A percentile compares a stretch with the other conserved stretches of the same genome.
Evolutionary conservation across 164 flowering plant genomes (phyloP).

Genomic region (Saururus chinensis): DNA sequence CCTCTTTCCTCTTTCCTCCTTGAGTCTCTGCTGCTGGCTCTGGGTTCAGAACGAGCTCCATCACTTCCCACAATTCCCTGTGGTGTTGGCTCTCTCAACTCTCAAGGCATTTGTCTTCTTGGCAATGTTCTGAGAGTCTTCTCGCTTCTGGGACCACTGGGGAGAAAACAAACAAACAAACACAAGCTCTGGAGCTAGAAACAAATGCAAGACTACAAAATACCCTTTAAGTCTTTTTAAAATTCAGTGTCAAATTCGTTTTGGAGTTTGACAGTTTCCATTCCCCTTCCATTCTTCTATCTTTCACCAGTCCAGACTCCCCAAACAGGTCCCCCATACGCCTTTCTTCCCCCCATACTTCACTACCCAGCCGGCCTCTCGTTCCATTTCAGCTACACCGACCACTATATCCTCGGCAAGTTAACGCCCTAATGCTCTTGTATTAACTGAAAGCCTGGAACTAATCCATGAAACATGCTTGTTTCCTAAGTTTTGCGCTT

Average conservation of each 20-base stretch:
- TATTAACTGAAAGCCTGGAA: too few species aligned
- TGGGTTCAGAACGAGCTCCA: neutral
- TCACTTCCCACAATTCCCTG: slow-evolving; percentile 6
- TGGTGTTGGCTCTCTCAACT: slow-evolving; percentile 21
- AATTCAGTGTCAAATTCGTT: slow-evolving; percentile 19
- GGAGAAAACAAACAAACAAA: too few species aligned
- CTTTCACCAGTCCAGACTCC: slow-evolving; percentile 22
- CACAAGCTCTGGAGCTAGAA: neutral
- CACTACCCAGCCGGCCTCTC: too few species aligned
- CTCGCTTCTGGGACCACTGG: neutral
- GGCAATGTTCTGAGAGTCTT: neutral
- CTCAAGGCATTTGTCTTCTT: slow-evolving; percentile 11
- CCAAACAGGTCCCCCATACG: slow-evolving; percentile 4
- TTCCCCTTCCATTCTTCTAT: slow-evolving; percentile 27
- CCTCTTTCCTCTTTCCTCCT: neutral
- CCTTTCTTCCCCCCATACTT: too few species aligned
- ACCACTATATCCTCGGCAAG: too few species aligned
- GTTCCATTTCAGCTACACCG: too few species aligned
- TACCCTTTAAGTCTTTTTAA: slow-evolving; percentile 10
- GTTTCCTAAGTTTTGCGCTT: too few species aligned
- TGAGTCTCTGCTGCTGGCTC: too few species aligned
- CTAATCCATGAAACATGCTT: too few species aligned
- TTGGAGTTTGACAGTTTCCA: slow-evolving; percentile 22
- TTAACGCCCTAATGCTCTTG: too few species aligned
- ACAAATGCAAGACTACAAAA: slow-evolving; percentile 10